Evolutionary conservation across 345 rosid genomes (phyloP), one percentile per base, ranked within the genome.

Genomic region (Iberis pinnata): DNA sequence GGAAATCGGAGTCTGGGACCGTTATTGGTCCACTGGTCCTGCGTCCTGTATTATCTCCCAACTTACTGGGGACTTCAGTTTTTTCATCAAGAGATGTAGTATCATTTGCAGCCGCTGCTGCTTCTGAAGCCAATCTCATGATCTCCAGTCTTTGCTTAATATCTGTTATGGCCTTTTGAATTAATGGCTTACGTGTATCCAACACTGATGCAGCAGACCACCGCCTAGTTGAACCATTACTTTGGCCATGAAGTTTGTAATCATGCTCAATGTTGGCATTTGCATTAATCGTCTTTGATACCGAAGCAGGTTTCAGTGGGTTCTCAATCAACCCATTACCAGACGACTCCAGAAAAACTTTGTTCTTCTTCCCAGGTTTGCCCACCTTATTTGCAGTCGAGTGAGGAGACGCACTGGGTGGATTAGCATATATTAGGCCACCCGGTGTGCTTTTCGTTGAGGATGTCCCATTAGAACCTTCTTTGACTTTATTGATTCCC

Each of bases 1-100:
- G 98, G 72, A 92, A 92, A 58, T 92, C 98, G 1, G 95, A 76
- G 66, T 92, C 98, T 40, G 98, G 97, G 10, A 92, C 97, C 20
- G 74, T 77, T 40, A 79, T 44, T 18, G 98, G 83, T 33, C 54
- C 76, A 27, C 29, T 61, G 65, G 50, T 78, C 48, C 57, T 60
- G 40, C 74, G 71, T 64, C 67, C 77, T 18, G 60, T 42, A 60
- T 41, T 58, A 57, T 63, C 76, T 48, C 63, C 66, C 18, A 53
- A 62, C 60, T 51, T 69, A 63, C 61, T 58, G 27, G 70, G 61
- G 53, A n/a, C 18, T 4, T 41, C 64, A 59, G 37, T 39, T 56
- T 68, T 70, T 7, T 44, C 61, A 18, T 75, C 71, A 48, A 64
- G 58, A 26, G 46, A 58, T 16, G 35, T 9, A 1, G 7, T 20